A percentile compares a stretch with the other conserved stretches of the same genome.
Conservation (phyloP, 1,284 basidiomycete species). For the Cyathus olla region DNA sequence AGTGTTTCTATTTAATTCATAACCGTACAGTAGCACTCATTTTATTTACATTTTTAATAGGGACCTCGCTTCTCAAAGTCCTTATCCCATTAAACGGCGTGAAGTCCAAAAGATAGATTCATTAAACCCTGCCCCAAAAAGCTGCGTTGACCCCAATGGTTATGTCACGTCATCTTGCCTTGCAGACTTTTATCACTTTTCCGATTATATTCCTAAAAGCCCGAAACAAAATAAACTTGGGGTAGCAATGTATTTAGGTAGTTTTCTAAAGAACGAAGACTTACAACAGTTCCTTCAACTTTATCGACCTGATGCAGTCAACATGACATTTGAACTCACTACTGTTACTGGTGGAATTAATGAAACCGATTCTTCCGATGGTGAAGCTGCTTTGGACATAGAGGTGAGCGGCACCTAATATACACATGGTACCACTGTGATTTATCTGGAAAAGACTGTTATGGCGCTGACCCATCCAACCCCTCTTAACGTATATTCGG, state of each 20-base stretch:
- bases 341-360: not conserved
- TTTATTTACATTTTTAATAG: not conserved
- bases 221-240: not conserved
- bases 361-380: not conserved
- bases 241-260: not conserved
- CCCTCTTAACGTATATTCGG: not conserved
- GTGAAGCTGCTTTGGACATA: not conserved
- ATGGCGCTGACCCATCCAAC: conserved; percentile 1
- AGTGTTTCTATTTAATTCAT: not conserved
- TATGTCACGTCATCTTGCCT: not conserved
- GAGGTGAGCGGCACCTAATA: not conserved
- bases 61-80: not conserved
- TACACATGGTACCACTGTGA: not conserved
- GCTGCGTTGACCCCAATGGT: not conserved
- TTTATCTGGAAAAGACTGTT: not conserved
- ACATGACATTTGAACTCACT: not conserved
- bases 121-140: not conserved
- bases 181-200: not conserved
- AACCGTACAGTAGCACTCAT: not conserved
- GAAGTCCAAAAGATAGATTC: not conserved
- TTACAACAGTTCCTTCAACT: not conserved
- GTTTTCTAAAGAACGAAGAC: not conserved
- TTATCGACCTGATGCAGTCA: not conserved
- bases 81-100: not conserved
- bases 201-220: not conserved